Base-by-base conservation (phyloP, 352 stramenopile species). In the Lagenidium sp. region DNA sequence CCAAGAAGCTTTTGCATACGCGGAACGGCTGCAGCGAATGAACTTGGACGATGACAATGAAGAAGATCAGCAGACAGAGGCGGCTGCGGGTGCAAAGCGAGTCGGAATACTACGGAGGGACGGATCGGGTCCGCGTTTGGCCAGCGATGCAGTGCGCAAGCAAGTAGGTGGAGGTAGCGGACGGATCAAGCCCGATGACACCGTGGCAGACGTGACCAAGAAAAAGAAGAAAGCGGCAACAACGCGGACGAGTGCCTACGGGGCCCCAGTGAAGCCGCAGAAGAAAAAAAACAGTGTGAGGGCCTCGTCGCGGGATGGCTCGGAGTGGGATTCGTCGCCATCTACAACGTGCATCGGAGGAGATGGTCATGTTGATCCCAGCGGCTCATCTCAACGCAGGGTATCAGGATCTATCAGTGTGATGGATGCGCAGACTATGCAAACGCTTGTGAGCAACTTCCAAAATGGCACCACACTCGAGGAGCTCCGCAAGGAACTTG, bases 1-100 rank as follows among this genome's bases (percentile, higher is more conserved):
- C n/a, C 69, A 87, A 47, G 57, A 90, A 28, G 78, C 78, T 0
- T 90, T 90, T 22, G 74, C 70, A 0, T 90, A 86, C 42, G 77
- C 77, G 4, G 57, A 82, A 8, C 54, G 64, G 21, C 44, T 86
- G n/a, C 65, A 81, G 18, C 36, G 60, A 43, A 53, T 76, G 35
- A 55, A 63, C 19, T 59, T 72, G 6, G 63, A 72, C 10, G 63
- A 75, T 16, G 58, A 60, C 8, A 12, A 43, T 63, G 34, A 26
- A 21, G 5, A 65, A 6, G 52, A 75, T n/a, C 32, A 37, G 38
- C 41, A 59, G 20, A 30, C 31, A 16, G 41, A 53, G 36, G 43
- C 53, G 11, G 36, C 29, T 39, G 18, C 32, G 40, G 15, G 23
- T 45, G 10, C 39, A 15, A 4, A 41, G 15, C 35, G 30, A 11